Evolutionary conservation across 176 grass and related monocot species (phyloP).

Genomic region (Rhynchospora breviuscula): DNA sequence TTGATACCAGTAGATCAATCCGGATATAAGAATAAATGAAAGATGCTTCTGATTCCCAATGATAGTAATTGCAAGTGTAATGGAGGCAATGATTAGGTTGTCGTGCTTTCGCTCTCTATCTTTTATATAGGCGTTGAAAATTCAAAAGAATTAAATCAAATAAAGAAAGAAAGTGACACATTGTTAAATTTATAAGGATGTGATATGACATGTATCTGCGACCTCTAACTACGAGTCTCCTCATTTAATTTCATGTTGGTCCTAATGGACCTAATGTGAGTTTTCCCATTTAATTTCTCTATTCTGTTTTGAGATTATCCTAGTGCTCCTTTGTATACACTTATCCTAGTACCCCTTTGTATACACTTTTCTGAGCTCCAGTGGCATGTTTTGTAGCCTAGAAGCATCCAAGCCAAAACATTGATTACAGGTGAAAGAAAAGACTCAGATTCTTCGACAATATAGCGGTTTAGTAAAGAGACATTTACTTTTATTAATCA

Average conservation of each 20-base stretch:
- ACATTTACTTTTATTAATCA: neutral
- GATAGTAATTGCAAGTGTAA: neutral
- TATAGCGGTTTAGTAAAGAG: neutral
- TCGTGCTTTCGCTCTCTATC: neutral
- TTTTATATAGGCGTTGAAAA: neutral
- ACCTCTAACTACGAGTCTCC: neutral
- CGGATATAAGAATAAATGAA: too few species aligned
- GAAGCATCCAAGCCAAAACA: neutral
- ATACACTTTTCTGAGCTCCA: neutral
- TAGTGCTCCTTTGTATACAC: neutral
- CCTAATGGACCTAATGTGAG: neutral
- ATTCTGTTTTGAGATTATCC: neutral
- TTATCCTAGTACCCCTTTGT: neutral
- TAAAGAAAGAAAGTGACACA: neutral
- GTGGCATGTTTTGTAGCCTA: neutral
- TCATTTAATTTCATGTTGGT: neutral
- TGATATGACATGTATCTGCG: neutral
- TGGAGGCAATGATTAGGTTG: neutral
- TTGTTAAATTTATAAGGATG: neutral
- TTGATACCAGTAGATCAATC: too few species aligned
- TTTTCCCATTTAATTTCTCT: neutral
- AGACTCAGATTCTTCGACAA: neutral
- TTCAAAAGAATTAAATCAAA: neutral
- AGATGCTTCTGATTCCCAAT: too few species aligned
- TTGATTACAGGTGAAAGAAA: neutral